A percentile compares a stretch with the other conserved stretches of the same genome.
These are phyloP conservation scores for Phyllachora maydis DNA, from an alignment of 2,329 filamentous ascomycete species.

Conservation along the genomic window DNA sequence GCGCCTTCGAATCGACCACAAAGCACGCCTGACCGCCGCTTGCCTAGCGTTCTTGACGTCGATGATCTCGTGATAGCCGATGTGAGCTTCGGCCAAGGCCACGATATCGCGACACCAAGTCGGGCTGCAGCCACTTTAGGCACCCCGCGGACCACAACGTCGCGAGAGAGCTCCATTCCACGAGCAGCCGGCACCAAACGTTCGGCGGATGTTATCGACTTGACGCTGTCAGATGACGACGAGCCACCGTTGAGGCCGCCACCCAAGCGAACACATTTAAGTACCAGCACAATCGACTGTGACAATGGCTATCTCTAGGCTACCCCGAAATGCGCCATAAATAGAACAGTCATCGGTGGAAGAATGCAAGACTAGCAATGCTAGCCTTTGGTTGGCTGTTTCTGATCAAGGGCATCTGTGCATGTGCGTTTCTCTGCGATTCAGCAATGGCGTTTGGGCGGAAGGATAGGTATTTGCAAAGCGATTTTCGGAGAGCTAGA, in stretches of 20 bases:
- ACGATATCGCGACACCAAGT: constrained; percentile 15
- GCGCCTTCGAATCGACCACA: constrained; percentile 10
- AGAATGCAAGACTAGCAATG: too few relatives aligned
- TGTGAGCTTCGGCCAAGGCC: constrained; percentile 13
- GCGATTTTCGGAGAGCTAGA: too few relatives aligned
- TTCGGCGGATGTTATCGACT: constrained; percentile 32
- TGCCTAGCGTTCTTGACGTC: constrained; percentile 16
- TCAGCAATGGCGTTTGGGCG: too few relatives aligned
- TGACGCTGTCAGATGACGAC: constrained; percentile 36
- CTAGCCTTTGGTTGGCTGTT: too few relatives aligned
- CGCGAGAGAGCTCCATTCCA: constrained; percentile 12
- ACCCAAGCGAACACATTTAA: constrained; percentile 21
- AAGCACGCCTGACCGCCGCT: constrained; percentile 6
- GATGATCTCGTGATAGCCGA: constrained; percentile 29
- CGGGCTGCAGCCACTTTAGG: constrained; percentile 10
- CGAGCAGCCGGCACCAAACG: constrained; percentile 22
- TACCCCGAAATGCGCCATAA: too few relatives aligned
- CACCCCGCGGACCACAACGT: constrained; percentile 12
- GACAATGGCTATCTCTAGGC: too few relatives aligned
- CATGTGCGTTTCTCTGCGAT: too few relatives aligned
- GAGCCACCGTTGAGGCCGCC: constrained; percentile 22
- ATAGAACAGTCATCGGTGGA: too few relatives aligned
- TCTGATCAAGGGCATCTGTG: too few relatives aligned
- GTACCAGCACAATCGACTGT: too few relatives aligned
- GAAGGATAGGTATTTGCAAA: too few relatives aligned